Base-by-base conservation (phyloP, 108 stramenopile species). In the Pseudonitzschia delicatissima region DNA sequence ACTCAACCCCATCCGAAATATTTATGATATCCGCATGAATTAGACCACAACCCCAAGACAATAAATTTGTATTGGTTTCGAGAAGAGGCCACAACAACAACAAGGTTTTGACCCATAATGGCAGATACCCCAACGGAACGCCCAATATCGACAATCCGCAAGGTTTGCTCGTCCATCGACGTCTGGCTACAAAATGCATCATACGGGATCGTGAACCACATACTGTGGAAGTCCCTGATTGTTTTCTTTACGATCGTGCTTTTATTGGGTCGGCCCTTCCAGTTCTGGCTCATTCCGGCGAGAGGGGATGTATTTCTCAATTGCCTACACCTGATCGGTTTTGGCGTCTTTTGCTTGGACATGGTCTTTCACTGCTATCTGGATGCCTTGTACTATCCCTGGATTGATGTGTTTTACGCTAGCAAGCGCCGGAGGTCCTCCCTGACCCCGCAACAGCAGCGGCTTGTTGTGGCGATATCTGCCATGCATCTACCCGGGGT, bases 221-320 rank as follows among this genome's bases (percentile, higher is more conserved):
- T 31, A 3, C 5, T 64, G 13, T 77, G 76, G 76, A 69, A 66
- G 23, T 17, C n/a, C 13, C 44, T 69, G 21, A 73, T 77, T 47
- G 13, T 69, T 20, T 25, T 82, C 18, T 70, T 68, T 45, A 65
- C 68, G 5, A 45, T 83, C 28, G 17, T 85, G 35, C 71, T 85
- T 47, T 53, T 88, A 8, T 81, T 85, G 68, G 87, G 87, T 29
- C 63, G 74, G 7, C 80, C 74, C 20, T 71, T 83, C 2, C 87
- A 83, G 37, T 62, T 74, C 28, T 52, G 82, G 55, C 70, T 67
- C 49, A 42, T 67, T 15, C 80, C 84, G 7, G 71, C 68, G 32
- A 64, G 62, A 26, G 68, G 57, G 18, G 84, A 85, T 71, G 21
- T 49, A 8, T 50, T 50, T 11, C 67, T 78, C 55, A 80, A 83